Percentiles rank a stretch among this genome's conserved stretches.
Evolutionary conservation across 805 yeast species (phyloP).

Genomic region (Wickerhamomyces queroliae): DNA sequence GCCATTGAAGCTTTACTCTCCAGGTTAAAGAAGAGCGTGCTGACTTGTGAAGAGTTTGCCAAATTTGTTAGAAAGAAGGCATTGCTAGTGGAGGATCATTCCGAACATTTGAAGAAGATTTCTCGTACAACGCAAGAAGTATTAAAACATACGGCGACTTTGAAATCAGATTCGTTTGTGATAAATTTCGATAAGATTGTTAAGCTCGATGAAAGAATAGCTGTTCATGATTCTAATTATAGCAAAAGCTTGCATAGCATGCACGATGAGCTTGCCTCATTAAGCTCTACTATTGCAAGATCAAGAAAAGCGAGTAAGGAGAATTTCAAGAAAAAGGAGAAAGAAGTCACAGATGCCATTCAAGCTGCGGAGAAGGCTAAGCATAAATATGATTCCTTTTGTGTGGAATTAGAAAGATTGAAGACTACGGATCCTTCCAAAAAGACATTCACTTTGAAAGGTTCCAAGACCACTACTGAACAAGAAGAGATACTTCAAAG

Average conservation of each 20-base stretch:
- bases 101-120: conserved; percentile 66
- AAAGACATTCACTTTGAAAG: conserved; percentile 76
- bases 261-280: conserved; percentile 76
- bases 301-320: conserved; percentile 78
- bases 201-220: conserved; percentile 71
- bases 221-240: conserved; percentile 67
- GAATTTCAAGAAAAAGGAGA: conserved; percentile 74
- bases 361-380: conserved; percentile 85
- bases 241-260: conserved; percentile 76
- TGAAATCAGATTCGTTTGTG: conserved; percentile 63
- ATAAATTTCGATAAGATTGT: conserved; percentile 62
- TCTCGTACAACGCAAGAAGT: conserved; percentile 48
- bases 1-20: conserved; percentile 69
- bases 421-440: conserved; percentile 78
- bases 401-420: conserved; percentile 82
- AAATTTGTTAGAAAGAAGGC: conserved; percentile 76
- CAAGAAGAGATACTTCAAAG: conserved; percentile 87
- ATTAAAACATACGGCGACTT: conserved; percentile 35
- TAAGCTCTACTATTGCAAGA: conserved; percentile 63
- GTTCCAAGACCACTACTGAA: conserved; percentile 65
- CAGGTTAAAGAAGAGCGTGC: conserved; percentile 73
- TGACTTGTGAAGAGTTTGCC: conserved; percentile 81
- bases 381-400: conserved; percentile 64
- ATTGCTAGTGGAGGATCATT: conserved; percentile 71
- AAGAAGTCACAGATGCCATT: conserved; percentile 79